Percentiles rank a stretch among this genome's conserved stretches.
Evolutionary conservation across 306 rosid species (phyloP).

Genomic region (Cucumis cinereus): DNA sequence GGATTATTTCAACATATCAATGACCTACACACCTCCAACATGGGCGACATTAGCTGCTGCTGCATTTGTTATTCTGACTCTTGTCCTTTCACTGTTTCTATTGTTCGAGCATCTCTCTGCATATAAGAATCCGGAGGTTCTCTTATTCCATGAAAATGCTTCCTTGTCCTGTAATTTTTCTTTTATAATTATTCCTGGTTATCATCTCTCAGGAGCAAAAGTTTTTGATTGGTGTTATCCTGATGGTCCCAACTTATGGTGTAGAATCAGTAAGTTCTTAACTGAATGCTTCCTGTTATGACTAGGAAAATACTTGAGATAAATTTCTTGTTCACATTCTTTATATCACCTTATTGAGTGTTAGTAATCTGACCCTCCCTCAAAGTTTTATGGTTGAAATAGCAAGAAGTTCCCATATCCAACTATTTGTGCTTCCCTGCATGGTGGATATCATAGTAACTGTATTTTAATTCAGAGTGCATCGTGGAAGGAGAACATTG

Average conservation of each 20-base stretch:
- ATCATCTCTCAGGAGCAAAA: slow-evolving; percentile 56
- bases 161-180: background rate
- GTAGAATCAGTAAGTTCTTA: slow-evolving; percentile 75
- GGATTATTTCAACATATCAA: slow-evolving; percentile 3
- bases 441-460: background rate
- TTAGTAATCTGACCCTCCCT: background rate
- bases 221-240: slow-evolving; percentile 78
- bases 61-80: slow-evolving; percentile 49
- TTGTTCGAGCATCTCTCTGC: slow-evolving; percentile 87
- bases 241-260: slow-evolving; percentile 97
- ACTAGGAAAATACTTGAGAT: background rate
- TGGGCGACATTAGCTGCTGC: slow-evolving; percentile 72
- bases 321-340: background rate
- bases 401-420: background rate
- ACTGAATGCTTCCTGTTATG: background rate
- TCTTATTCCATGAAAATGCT: background rate
- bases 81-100: slow-evolving; percentile 68
- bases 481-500: background rate
- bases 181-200: background rate
- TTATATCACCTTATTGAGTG: background rate
- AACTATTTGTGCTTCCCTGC: slow-evolving; percentile 1
- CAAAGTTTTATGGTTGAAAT: background rate
- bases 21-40: slow-evolving; percentile 50
- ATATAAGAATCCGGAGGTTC: slow-evolving; percentile 89
- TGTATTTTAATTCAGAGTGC: background rate